Conservation (phyloP, 1,284 basidiomycete species). For the Ceratobasidium sp. region DNA sequence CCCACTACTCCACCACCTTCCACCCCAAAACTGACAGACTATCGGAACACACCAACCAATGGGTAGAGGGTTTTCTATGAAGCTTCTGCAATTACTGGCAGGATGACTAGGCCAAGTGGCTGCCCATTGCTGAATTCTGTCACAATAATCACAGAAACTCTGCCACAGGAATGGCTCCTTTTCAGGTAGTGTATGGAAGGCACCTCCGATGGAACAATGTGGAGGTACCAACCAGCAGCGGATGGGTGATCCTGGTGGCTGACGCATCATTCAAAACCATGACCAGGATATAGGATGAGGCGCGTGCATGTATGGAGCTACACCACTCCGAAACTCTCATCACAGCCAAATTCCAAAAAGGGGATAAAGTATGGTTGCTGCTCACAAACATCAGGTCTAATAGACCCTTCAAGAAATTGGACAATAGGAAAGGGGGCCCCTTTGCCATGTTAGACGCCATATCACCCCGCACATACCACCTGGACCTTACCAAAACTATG, state of each 20-base stretch:
- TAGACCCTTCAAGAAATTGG: conserved; percentile 8
- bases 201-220: conserved; percentile 4
- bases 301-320: conserved; percentile 2
- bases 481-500: conserved; percentile 19
- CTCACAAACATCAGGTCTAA: neutral
- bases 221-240: neutral
- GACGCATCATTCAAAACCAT: neutral
- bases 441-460: conserved; percentile 23
- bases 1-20: conserved; percentile 55
- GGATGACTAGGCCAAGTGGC: conserved; percentile 29
- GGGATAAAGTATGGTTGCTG: neutral
- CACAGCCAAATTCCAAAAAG: neutral
- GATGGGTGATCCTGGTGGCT: too few relatives aligned
- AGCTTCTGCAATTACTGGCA: conserved; percentile 48
- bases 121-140: neutral
- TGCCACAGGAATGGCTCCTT: conserved; percentile 25
- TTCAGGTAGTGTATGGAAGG: conserved; percentile 25
- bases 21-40: conserved; percentile 52
- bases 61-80: conserved; percentile 38
- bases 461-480: neutral
- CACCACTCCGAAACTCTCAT: too few relatives aligned
- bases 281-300: neutral
- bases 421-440: conserved; percentile 16
- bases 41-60: neutral
- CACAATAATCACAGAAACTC: conserved; percentile 28